Evolutionary conservation across 1,139 yeast species (phyloP).

Genomic region (Pichia sp.): DNA sequence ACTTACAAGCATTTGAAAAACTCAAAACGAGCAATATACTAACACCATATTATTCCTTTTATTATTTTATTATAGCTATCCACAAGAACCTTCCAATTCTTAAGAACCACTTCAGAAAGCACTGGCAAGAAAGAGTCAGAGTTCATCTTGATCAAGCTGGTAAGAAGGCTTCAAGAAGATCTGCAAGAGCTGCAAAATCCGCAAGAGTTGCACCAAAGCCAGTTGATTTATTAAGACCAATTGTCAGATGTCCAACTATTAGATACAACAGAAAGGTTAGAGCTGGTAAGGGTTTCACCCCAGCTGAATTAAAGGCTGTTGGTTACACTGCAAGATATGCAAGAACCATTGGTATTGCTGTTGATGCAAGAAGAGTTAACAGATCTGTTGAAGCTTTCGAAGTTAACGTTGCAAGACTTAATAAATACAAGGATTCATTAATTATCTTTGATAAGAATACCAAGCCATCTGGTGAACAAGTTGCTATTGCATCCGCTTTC

Average conservation of each 20-base stretch:
- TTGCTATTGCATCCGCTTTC: constrained; percentile 75
- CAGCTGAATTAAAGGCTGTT: constrained; percentile 97
- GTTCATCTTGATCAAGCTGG: constrained; percentile 99
- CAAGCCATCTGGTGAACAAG: constrained; percentile 68
- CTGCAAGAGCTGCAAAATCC: constrained; percentile 89
- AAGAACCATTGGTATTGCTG: constrained; percentile 97
- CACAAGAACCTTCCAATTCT: constrained; percentile 93
- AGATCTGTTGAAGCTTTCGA: constrained; percentile 94
- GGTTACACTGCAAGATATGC: constrained; percentile 94
- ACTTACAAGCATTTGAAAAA: background rate
- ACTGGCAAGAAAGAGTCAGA: constrained; percentile 99
- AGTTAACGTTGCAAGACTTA: constrained; percentile 90
- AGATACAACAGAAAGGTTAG: constrained; percentile 99
- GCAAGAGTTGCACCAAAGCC: constrained; percentile 98
- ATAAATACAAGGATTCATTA: constrained; percentile 93
- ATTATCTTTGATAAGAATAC: constrained; percentile 88
- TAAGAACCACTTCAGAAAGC: constrained; percentile 96
- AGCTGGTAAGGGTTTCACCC: constrained; percentile 99
- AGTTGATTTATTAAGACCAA: constrained; percentile 91
- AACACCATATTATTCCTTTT: constrained; percentile 2
- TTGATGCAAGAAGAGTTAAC: constrained; percentile 99
- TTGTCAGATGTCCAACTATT: constrained; percentile 97
- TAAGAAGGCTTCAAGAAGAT: constrained; percentile 95
- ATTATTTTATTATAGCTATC: constrained; percentile 54
- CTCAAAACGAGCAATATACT: constrained; percentile 12